Evolutionary conservation across 2,329 filamentous ascomycete genomes (phyloP), one percentile per base, ranked within the genome.

Genomic region (Cadophora sp.): DNA sequence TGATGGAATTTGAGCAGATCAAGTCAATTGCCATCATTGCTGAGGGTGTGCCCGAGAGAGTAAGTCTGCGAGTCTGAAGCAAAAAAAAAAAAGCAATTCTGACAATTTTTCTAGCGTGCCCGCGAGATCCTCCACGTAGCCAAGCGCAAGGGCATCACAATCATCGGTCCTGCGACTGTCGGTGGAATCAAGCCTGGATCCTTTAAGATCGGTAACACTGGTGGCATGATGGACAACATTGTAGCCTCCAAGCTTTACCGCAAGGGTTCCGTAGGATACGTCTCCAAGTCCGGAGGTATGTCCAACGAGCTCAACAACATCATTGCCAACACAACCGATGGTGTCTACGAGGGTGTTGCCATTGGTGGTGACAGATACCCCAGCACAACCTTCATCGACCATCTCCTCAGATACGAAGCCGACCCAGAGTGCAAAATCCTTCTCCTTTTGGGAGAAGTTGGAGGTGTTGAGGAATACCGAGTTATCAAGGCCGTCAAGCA

Each of bases 201-300:
- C 81, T 99, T 95, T 92, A 99, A 98, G 89, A 99, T 99, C 73
- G 96, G 96, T 81, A 99, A 99, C 89, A 99, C 96, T 77, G 96
- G 96, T 88, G 96, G 96, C 83, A 99, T 99, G 96, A 99, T 99
- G 96, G 96, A 99, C 89, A 99, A 99, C 89, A 99, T 99, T 78
- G 96, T 99, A 72, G 94, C 96, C 76, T 98, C 96, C 81, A 99
- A 99, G 90, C 93, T 99, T 70, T 99, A 99, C 90, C 95, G 96
- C 83, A 96, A 96, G 85, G 96, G 96, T 77, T 98, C 96, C 76
- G 94, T 99, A 74, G 96, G 93, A 77, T 99, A 99, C 83, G 96
- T 99, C 82, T 98, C 95, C 87, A 99, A 99, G 88, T 99, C 96
- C 67, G 96, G 96, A 80, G 96, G 96, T 84, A 99, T 99, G 96